Evolutionary conservation across 805 yeast species (phyloP), one percentile per base, ranked within the genome.

Genomic region (Ogataea pilisensis): DNA sequence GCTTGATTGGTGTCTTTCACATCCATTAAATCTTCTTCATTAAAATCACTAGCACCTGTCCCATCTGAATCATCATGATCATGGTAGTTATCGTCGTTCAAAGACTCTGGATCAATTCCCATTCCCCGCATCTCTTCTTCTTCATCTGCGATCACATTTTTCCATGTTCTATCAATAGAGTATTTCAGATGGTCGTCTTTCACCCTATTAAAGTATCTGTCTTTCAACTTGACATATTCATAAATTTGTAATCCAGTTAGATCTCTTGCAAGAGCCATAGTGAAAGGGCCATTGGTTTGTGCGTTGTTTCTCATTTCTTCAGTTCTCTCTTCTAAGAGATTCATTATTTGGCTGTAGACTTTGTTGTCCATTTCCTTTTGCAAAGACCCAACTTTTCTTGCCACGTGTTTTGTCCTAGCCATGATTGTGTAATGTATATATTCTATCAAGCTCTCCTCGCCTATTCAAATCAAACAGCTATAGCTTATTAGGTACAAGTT

Each of bases 151-250:
- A 78, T 64, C 3, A 82, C 69, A 24, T 70, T 66, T 31, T 67
- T 64, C 55, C 83, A 67, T 0, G 80, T 80, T 29, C 75, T 71
- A 24, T 78, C 85, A 3, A 87, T 73, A 3, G 85, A 70, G 48
- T 79, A 78, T 46, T 79, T 82, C 39, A 90, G 60, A 8, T 74
- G 63, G 8, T 70, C 73, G 43, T 77, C 78, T 59, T 89, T 90
- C 51, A 80, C 78, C 44, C 97, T 67, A 43, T 76, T 73, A 51
- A 89, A 66, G 25, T 82, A 75, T 29, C 78, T 64, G 46, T 88
- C 95, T 36, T 80, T 78, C 25, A 69, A 60, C 52, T 83, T 87
- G 13, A 80, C 78, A 44, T 70, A 80, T 8, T 70, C 66, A n/a
- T 79, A 53, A 2, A 81, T 72, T 40, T 82, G 85, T 7, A 64